Evolutionary conservation across 2,329 filamentous ascomycete genomes (phyloP).

Genomic region (Stagonosporopsis rhizophila): DNA sequence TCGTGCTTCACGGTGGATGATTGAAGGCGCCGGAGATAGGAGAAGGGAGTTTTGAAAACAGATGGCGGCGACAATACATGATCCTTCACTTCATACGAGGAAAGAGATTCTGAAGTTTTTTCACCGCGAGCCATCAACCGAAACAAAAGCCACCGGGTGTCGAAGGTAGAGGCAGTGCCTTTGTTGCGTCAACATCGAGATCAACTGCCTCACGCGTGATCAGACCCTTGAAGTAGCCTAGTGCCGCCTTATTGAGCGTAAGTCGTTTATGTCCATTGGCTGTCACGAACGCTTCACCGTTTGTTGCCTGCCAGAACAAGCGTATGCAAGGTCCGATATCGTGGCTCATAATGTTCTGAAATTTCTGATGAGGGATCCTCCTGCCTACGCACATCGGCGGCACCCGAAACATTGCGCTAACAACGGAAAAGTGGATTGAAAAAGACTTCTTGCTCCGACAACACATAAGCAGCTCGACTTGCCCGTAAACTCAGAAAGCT

Average conservation of each 20-base stretch:
- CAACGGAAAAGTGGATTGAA: conserved; percentile 17
- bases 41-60: too few species aligned
- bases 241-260: conserved; percentile 3
- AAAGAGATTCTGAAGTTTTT: too few species aligned
- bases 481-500: conserved; percentile 1
- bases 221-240: conserved; percentile 4
- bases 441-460: conserved; percentile 13
- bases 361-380: conserved; percentile 6
- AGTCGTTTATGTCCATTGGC: neutral
- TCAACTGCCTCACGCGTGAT: neutral
- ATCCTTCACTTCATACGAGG: too few species aligned
- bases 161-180: neutral
- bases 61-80: too few species aligned
- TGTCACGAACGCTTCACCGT: neutral
- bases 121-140: too few species aligned
- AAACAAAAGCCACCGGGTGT: neutral
- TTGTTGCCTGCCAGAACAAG: neutral
- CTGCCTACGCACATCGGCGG: conserved; percentile 19
- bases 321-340: neutral
- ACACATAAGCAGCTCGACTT: conserved; percentile 8
- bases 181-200: too few species aligned
- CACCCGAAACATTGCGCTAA: conserved; percentile 18
- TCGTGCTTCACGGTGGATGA: neutral
- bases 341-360: conserved; percentile 5
- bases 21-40: too few species aligned